Evolutionary conservation across 257 asterid genomes (phyloP).

Genomic region (Salvia rosmarinus): DNA sequence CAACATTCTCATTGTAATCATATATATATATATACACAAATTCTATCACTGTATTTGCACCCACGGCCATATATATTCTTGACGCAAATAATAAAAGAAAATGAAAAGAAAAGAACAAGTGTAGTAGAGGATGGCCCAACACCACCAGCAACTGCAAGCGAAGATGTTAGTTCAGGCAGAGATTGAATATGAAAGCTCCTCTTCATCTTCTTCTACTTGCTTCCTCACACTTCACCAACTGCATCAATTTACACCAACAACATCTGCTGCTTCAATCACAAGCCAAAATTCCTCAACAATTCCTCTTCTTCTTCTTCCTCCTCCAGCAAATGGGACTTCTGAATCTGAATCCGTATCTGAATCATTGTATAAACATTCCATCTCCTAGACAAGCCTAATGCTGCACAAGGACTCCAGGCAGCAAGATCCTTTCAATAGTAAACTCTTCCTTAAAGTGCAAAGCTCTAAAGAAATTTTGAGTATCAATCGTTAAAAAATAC

Average conservation of each 20-base stretch:
- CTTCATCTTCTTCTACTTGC: constrained; percentile 41
- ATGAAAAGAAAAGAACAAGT: constrained; percentile 42
- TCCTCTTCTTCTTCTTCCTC: constrained; percentile 10
- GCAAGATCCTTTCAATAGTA: constrained; percentile 94
- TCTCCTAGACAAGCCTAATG: constrained; percentile 40
- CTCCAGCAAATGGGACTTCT: constrained; percentile 29
- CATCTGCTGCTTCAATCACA: constrained; percentile 54
- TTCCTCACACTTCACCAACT: constrained; percentile 35
- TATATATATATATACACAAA: neutral
- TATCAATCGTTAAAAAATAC: too few relatives aligned
- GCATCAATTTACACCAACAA: constrained; percentile 36
- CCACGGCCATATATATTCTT: neutral
- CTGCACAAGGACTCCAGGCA: constrained; percentile 74
- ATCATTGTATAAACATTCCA: too few relatives aligned
- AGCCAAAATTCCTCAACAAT: constrained; percentile 22
- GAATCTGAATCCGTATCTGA: too few relatives aligned
- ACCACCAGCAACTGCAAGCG: constrained; percentile 36
- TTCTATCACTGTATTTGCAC: neutral
- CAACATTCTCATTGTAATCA: constrained; percentile 11
- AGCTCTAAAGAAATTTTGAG: too few relatives aligned
- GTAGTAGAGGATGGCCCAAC: constrained; percentile 63
- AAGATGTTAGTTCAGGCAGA: constrained; percentile 31
- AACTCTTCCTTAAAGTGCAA: too few relatives aligned
- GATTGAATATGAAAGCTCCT: constrained; percentile 43
- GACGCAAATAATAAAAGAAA: neutral